Conservation (phyloP, 2,329 filamentous ascomycete species). For the Hansfordia pulvinata region DNA sequence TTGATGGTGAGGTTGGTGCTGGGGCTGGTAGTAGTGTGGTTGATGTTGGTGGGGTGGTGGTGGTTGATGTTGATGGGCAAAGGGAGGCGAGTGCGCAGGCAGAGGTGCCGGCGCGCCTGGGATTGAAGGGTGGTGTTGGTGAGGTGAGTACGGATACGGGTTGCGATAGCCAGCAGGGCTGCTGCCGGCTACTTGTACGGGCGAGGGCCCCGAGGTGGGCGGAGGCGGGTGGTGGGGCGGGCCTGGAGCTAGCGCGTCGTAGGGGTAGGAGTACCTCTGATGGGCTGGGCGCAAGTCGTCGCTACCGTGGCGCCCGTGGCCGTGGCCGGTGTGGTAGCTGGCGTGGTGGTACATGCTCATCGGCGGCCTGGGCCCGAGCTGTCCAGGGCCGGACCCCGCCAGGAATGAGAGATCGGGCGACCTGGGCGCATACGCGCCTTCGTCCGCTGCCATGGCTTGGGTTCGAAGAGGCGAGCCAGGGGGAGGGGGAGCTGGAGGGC, state of each 20-base stretch:
- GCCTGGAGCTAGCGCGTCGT: neutral
- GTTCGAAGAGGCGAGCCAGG: conserved; percentile 2
- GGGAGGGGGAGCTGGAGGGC: conserved; percentile 3
- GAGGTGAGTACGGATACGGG: conserved; percentile 1
- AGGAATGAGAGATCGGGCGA: conserved; percentile 46
- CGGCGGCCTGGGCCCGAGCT: neutral
- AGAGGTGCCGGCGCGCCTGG: neutral
- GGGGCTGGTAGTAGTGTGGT: neutral
- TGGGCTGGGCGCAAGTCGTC: neutral
- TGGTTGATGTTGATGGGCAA: neutral
- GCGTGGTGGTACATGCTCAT: conserved; percentile 10
- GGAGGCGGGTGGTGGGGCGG: neutral
- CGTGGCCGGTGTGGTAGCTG: conserved; percentile 7
- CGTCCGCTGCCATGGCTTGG: conserved; percentile 31
- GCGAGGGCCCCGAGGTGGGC: neutral
- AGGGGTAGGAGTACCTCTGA: neutral
- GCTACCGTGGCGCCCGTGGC: neutral
- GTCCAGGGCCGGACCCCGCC: conserved; percentile 1
- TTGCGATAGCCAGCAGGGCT: too few species aligned
- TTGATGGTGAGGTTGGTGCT: neutral
- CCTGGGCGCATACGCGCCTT: conserved; percentile 39
- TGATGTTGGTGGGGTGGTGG: neutral
- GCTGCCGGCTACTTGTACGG: neutral
- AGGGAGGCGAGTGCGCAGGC: neutral
- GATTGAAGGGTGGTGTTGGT: neutral